Evolutionary conservation across 1,284 basidiomycete genomes (phyloP).

Genomic region (Sporisorium scitamineum): DNA sequence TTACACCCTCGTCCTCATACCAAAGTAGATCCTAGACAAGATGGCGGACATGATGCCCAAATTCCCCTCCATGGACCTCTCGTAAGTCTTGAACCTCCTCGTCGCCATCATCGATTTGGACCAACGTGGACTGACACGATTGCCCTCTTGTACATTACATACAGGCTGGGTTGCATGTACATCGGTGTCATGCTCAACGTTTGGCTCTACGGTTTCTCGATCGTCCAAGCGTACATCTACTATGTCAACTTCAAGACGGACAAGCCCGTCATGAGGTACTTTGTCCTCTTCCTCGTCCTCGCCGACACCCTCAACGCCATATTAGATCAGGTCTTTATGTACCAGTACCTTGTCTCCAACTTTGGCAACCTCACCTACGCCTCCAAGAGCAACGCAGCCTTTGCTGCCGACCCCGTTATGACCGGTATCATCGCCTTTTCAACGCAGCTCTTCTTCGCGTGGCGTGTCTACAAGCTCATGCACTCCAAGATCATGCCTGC

Average conservation of each 20-base stretch:
- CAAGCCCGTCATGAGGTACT: conserved; percentile 55
- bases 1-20: neutral
- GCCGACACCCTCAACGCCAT: conserved; percentile 57
- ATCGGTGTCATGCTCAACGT: conserved; percentile 63
- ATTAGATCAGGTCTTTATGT: conserved; percentile 59
- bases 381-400: conserved; percentile 43
- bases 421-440: conserved; percentile 60
- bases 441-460: conserved; percentile 65
- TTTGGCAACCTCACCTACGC: conserved; percentile 58
- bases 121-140: neutral
- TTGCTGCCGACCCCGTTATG: conserved; percentile 58
- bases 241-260: conserved; percentile 58
- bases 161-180: conserved; percentile 61
- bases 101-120: neutral
- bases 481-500: conserved; percentile 53
- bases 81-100: conserved; percentile 13
- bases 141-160: neutral
- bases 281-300: conserved; percentile 57
- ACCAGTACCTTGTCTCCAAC: conserved; percentile 60
- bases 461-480: conserved; percentile 62
- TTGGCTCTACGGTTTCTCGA: conserved; percentile 61
- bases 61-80: conserved; percentile 43
- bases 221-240: conserved; percentile 63
- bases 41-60: conserved; percentile 31
- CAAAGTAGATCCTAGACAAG: conserved; percentile 14